Base-by-base conservation (phyloP, 148 eudicot species). In the Dysphania ambrosioides region DNA sequence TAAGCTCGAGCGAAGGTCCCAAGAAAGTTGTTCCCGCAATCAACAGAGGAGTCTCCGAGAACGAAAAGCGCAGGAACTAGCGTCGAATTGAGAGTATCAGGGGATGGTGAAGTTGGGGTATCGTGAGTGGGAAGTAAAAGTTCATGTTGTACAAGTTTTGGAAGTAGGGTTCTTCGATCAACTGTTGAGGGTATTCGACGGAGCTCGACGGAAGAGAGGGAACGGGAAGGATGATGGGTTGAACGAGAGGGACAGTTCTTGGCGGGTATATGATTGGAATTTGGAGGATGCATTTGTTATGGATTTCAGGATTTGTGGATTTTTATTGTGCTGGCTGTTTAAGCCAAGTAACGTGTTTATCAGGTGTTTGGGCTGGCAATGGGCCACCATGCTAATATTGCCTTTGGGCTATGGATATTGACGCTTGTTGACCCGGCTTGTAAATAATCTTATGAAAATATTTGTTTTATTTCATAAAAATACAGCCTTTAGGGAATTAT, bases 1-100 rank as follows among this genome's bases (percentile, higher is more conserved):
- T 95, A 96, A 18, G 96, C 96, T 1, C 98, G 88, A 6, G 97
- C 97, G 0, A 95, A 82, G n/a, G 98, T 95, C 1, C 96, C 96
- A 9, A 95, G 90, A 69, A 85, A 92, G 64, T 95, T 92, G 51
- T 90, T 95, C 3, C 98, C 98, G 8, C 88, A 89, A 58, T 92
- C 97, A 0, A 90, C 98, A 2, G 97, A 84, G 2, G 98, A 95
- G 72, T 95, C 97, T 6, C 98, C 98, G 9, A 95, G 77, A 0
- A 95, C 87, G 68, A 95, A 95, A 5, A 95, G 74, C 1, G 92
- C 96, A 2, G 98, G 91, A 27, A 79, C 96, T 0, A 69, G 40
- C 3, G 66, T 34, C 35, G 75, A 51, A 19, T 60, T n/a, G 42
- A n/a, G 1, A 51, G 16, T 4, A 72, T 30, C 24, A 0, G 61